Percentiles rank a stretch among this genome's conserved stretches.
phyloP scores from a whole-genome alignment of 1,139 yeast species.

The Taphrina flavorubra region DNA sequence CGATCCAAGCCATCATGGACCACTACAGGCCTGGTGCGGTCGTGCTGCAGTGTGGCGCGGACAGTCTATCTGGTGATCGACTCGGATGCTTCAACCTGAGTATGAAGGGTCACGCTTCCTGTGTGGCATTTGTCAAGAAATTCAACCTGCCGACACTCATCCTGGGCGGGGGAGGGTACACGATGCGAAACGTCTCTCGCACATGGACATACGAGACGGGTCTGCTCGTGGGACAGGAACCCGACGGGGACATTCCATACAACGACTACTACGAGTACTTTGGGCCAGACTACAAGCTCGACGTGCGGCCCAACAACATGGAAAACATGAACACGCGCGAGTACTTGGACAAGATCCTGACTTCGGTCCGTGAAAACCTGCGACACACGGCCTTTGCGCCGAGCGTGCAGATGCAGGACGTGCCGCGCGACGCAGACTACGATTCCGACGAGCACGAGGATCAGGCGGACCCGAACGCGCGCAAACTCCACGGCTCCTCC shows the following conservation, averaged over 20 bases:
- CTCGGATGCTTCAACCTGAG: slow-evolving; percentile 90
- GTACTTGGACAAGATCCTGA: slow-evolving; percentile 81
- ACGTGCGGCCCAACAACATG: slow-evolving; percentile 95
- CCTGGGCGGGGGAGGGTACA: slow-evolving; percentile 97
- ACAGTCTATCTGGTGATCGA: slow-evolving; percentile 87
- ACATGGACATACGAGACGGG: slow-evolving; percentile 98
- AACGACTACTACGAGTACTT: slow-evolving; percentile 96
- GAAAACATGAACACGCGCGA: slow-evolving; percentile 95
- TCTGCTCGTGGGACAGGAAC: slow-evolving; percentile 73
- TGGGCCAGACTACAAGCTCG: slow-evolving; percentile 92
- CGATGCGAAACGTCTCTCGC: slow-evolving; percentile 94
- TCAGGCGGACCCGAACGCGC: slow-evolving; percentile 40
- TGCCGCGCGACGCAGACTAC: slow-evolving; percentile 79
- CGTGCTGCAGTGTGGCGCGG: slow-evolving; percentile 90
- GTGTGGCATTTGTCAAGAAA: slow-evolving; percentile 85
- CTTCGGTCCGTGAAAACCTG: slow-evolving; percentile 76
- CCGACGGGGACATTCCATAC: slow-evolving; percentile 87
- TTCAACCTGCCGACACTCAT: slow-evolving; percentile 89
- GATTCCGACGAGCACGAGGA: slow-evolving; percentile 77
- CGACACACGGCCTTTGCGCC: slow-evolving; percentile 94
- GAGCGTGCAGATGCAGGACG: slow-evolving; percentile 88
- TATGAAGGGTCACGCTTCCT: slow-evolving; percentile 93
- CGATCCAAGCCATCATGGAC: slow-evolving; percentile 78
- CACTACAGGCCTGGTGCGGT: slow-evolving; percentile 95
- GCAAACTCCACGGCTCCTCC: slow-evolving; percentile 28